Evolutionary conservation across 371 early-diverging fungal species (phyloP).

Genomic region (Capillidium rhysosporum): DNA sequence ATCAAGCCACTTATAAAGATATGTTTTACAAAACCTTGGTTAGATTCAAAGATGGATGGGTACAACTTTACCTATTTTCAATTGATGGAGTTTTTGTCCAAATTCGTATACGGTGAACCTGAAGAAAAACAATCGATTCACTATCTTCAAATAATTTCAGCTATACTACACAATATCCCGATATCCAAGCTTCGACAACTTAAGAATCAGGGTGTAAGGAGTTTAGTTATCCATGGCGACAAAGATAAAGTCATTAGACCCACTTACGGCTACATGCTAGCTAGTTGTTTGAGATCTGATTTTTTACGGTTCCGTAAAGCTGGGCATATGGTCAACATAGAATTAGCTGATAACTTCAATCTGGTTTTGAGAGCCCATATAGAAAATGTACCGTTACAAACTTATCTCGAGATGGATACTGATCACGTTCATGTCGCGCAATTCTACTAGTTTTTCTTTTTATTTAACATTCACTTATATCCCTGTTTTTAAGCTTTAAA

Average conservation of each 20-base stretch:
- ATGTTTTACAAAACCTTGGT: constrained; percentile 1
- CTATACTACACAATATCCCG: constrained; percentile 1
- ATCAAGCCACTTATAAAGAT: not conserved
- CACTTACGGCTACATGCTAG: not conserved
- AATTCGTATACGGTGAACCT: not conserved
- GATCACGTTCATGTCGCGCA: too few relatives aligned
- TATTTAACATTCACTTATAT: too few relatives aligned
- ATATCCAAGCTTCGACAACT: not conserved
- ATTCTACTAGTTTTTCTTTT: too few relatives aligned
- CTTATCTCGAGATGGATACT: not conserved
- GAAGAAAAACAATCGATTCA: not conserved
- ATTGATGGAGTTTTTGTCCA: not conserved
- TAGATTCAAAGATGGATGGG: not conserved
- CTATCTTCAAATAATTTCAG: not conserved
- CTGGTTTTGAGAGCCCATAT: not conserved
- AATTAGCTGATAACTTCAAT: not conserved
- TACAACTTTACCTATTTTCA: not conserved
- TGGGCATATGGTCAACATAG: constrained; percentile 2
- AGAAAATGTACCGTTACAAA: not conserved
- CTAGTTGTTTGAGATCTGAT: not conserved
- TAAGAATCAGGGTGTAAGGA: not conserved
- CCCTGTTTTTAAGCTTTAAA: too few relatives aligned
- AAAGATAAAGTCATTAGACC: constrained; percentile 1
- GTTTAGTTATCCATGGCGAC: constrained; percentile 2
- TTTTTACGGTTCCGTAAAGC: not conserved